Evolutionary conservation across 176 grass and related monocot species (phyloP).

Genomic region (Olyra latifolia): DNA sequence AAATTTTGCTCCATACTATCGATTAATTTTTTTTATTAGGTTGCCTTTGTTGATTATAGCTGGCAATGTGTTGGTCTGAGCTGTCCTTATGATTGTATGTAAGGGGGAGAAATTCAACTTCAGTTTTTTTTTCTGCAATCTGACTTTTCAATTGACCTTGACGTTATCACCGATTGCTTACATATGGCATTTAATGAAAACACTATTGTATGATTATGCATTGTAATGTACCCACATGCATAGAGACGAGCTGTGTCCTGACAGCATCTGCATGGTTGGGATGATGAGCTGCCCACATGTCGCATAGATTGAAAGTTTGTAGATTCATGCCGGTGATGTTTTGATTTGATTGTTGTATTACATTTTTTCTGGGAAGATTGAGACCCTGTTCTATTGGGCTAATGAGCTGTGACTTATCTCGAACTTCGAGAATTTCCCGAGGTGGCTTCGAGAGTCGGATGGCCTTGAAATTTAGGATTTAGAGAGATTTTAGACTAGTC

Average conservation of each 20-base stretch:
- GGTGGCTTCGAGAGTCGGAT: too few relatives aligned
- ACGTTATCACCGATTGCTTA: not conserved
- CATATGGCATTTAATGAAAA: not conserved
- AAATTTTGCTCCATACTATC: conserved; percentile 5
- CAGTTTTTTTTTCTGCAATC: not conserved
- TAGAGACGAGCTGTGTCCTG: too few relatives aligned
- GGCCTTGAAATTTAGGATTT: too few relatives aligned
- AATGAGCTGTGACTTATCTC: too few relatives aligned
- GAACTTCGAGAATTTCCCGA: too few relatives aligned
- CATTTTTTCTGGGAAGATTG: not conserved
- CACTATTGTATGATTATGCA: too few relatives aligned
- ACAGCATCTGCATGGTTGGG: too few relatives aligned
- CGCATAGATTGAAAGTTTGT: too few relatives aligned
- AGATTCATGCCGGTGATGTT: not conserved
- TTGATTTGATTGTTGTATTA: not conserved
- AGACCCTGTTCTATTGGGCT: too few relatives aligned
- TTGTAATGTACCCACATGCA: too few relatives aligned
- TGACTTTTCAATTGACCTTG: not conserved
- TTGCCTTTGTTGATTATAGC: not conserved
- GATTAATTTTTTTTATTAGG: conserved; percentile 1
- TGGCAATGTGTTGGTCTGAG: not conserved
- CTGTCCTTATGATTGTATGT: not conserved
- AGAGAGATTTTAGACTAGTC: too few relatives aligned
- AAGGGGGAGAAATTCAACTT: not conserved
- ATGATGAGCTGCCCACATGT: too few relatives aligned